Evolutionary conservation across 2,329 filamentous ascomycete species (phyloP).

Genomic region (Fusarium sambucinum): DNA sequence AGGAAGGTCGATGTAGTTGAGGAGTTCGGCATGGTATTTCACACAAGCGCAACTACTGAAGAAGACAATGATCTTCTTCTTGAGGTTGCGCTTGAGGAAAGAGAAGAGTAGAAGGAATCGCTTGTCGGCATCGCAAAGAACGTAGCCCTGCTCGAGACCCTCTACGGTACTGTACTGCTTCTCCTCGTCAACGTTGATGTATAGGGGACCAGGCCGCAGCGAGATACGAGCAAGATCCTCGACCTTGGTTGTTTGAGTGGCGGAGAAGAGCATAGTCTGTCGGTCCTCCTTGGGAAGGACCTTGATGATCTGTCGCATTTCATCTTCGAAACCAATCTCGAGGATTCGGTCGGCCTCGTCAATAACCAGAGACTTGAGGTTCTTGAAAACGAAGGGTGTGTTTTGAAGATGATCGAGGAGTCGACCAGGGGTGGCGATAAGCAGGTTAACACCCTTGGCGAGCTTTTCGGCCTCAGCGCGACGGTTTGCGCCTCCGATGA

Average conservation of each 20-base stretch:
- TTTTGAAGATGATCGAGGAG: constrained; percentile 95
- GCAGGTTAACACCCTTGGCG: constrained; percentile 89
- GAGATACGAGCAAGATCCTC: constrained; percentile 97
- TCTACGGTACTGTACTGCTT: constrained; percentile 93
- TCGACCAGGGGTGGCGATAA: constrained; percentile 93
- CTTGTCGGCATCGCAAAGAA: constrained; percentile 92
- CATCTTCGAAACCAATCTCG: constrained; percentile 98
- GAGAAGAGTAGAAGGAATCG: constrained; percentile 94
- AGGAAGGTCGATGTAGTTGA: constrained; percentile 97
- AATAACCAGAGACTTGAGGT: constrained; percentile 90
- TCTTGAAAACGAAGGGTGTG: constrained; percentile 92
- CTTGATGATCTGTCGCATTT: constrained; percentile 97
- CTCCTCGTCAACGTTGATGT: constrained; percentile 95
- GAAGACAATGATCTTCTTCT: constrained; percentile 99
- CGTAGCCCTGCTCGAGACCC: constrained; percentile 94
- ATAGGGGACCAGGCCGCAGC: constrained; percentile 87
- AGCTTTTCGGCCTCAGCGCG: constrained; percentile 95
- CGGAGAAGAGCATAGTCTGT: constrained; percentile 98
- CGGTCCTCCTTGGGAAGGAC: constrained; percentile 88
- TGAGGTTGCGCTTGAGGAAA: constrained; percentile 88
- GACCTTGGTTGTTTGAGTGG: constrained; percentile 98
- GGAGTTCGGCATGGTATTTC: constrained; percentile 93
- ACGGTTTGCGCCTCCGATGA: constrained; percentile 94
- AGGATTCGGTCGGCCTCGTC: constrained; percentile 97
- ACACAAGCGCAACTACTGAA: constrained; percentile 93